Conservation (phyloP, 169 alveolate genomes). For the Besnoitia besnoiti region DNA sequence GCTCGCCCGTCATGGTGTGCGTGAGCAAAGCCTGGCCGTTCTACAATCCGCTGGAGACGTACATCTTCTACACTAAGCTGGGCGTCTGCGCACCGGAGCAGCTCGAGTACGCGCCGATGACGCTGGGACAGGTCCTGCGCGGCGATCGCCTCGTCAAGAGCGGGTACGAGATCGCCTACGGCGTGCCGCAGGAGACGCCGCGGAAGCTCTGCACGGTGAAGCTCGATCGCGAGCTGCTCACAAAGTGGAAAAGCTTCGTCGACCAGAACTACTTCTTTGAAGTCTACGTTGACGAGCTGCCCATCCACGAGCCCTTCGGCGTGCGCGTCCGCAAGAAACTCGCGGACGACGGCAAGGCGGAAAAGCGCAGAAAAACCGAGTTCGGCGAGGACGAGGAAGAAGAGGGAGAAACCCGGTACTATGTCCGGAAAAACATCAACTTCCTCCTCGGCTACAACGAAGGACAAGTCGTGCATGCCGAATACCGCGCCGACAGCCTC, state of each 20-base stretch:
- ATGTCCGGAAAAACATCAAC: neutral
- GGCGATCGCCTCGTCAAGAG: constrained; percentile 53
- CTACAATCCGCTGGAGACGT: constrained; percentile 49
- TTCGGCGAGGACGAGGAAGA: neutral
- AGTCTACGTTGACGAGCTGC: constrained; percentile 24
- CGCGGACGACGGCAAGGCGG: neutral
- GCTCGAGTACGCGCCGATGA: neutral
- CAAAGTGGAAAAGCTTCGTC: neutral
- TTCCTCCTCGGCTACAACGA: constrained; percentile 40
- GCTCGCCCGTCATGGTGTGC: neutral
- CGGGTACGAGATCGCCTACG: neutral
- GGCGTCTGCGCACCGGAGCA: constrained; percentile 46
- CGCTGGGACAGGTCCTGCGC: constrained; percentile 46
- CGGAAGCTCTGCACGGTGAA: neutral
- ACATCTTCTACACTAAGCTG: constrained; percentile 19
- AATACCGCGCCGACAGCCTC: neutral
- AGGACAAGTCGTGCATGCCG: constrained; percentile 17
- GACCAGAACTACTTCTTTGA: neutral
- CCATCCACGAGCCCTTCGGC: constrained; percentile 13
- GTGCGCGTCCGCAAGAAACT: neutral
- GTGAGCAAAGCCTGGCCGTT: constrained; percentile 53
- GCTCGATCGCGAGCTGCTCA: neutral
- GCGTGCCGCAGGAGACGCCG: neutral
- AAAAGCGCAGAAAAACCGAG: neutral
- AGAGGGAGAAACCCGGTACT: neutral